A percentile compares a stretch with the other conserved stretches of the same genome.
phyloP scores from a whole-genome alignment of 768 basidiomycete species.

The Leccinum arenicola region DNA sequence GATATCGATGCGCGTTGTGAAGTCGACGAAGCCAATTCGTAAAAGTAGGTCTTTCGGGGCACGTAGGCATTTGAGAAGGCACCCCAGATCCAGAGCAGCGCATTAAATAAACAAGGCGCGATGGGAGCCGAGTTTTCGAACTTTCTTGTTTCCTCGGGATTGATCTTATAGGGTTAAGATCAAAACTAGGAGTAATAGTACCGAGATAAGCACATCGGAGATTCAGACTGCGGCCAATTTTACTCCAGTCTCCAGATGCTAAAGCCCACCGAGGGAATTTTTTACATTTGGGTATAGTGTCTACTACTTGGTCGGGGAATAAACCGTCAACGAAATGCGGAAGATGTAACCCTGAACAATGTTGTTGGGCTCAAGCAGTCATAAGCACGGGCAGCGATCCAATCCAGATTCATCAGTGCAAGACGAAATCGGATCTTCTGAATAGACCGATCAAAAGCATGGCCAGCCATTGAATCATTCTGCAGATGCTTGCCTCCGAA shows the following conservation, averaged over 20 bases:
- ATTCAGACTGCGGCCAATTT: slow-evolving; percentile 1
- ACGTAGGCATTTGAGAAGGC: slow-evolving; percentile 12
- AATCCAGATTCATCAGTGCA: slow-evolving; percentile 2
- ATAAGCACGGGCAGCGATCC: slow-evolving; percentile 6
- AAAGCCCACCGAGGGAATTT: slow-evolving; percentile 4
- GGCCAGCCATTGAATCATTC: not conserved
- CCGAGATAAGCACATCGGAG: slow-evolving; percentile 16
- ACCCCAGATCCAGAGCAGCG: slow-evolving; percentile 31
- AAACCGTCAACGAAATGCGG: too few relatives aligned
- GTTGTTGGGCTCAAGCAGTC: not conserved
- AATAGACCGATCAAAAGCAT: not conserved
- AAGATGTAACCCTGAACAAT: not conserved
- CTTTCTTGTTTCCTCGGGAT: slow-evolving; percentile 14
- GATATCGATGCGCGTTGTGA: slow-evolving; percentile 2
- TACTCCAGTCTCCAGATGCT: slow-evolving; percentile 19
- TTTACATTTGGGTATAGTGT: slow-evolving; percentile 4
- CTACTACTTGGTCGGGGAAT: not conserved
- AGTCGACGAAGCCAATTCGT: slow-evolving; percentile 6
- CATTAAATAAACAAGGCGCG: slow-evolving; percentile 10
- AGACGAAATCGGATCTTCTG: slow-evolving; percentile 7
- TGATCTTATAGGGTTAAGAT: slow-evolving; percentile 3
- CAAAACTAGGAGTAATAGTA: slow-evolving; percentile 7
- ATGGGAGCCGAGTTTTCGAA: slow-evolving; percentile 12
- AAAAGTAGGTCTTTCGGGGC: slow-evolving; percentile 1
- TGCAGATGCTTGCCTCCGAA: not conserved